phyloP scores from a whole-genome alignment of 106 monocot species.

The Dactylorhiza incarnata region DNA sequence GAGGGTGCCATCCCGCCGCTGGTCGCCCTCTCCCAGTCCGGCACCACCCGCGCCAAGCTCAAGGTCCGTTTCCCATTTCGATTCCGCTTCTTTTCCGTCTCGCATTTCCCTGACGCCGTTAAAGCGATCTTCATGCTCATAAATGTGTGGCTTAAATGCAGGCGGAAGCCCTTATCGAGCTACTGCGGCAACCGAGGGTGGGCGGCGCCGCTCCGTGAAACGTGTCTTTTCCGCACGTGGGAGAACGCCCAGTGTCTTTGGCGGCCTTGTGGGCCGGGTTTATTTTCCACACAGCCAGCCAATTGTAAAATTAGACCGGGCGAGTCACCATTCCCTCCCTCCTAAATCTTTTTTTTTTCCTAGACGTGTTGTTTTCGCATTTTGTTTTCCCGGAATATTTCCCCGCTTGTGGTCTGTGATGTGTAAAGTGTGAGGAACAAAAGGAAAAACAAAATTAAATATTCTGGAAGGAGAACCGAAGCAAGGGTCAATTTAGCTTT shows the following conservation, averaged over 20 bases:
- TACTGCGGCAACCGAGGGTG: slow-evolving; percentile 43
- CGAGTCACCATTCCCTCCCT: too few species aligned
- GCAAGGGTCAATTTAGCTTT: too few species aligned
- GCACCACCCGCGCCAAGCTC: slow-evolving; percentile 24
- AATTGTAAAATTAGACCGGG: too few species aligned
- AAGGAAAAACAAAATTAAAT: too few species aligned
- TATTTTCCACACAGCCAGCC: not conserved
- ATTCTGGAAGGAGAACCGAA: too few species aligned
- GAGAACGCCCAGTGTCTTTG: not conserved
- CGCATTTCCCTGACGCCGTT: not conserved
- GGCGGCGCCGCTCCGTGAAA: not conserved
- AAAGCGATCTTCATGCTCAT: not conserved
- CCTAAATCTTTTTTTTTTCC: too few species aligned
- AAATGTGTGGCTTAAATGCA: not conserved
- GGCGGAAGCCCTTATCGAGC: slow-evolving; percentile 56
- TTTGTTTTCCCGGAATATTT: too few species aligned
- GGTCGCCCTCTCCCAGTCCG: slow-evolving; percentile 51
- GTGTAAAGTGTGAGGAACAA: too few species aligned
- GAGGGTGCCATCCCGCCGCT: slow-evolving; percentile 63
- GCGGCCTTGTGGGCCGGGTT: not conserved
- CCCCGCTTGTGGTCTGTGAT: too few species aligned
- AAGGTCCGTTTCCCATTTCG: slow-evolving; percentile 13
- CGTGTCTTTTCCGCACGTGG: not conserved
- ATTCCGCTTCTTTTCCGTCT: not conserved
- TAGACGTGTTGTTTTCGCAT: too few species aligned